Base-by-base conservation (phyloP, 495 filamentous ascomycete species). In the Chaetomium cochliodes region DNA sequence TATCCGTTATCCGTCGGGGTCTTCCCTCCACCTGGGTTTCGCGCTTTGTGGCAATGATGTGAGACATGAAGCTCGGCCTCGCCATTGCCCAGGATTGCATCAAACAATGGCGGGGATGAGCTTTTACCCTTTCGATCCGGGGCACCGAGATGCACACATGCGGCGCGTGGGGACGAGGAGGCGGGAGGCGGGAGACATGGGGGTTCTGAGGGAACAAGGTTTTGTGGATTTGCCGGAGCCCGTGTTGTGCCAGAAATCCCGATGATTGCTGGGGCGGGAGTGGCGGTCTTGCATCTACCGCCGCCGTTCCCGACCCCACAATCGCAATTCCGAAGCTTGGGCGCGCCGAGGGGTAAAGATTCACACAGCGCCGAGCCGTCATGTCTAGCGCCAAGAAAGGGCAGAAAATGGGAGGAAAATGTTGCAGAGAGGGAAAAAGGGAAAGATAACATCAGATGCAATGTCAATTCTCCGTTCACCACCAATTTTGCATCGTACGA, bases 301-400 rank as follows among this genome's bases (percentile, higher is more conserved):
- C 47, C 23, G 56, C 63, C 26, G 56, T 54, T 59, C 5, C 63
- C 63, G 63, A 65, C 63, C 63, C 63, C 63, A 65, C 63, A 15
- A n/a, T 44, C 18, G 47, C 55, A 59, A 33, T 65, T 28, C 56
- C 62, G 60, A 63, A 49, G 57, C 0, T n/a, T 18, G 23, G 44
- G 15, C 23, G 49, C 23, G 56, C 56, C 47, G 39, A 60, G 63
- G 63, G 63, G 62, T 50, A 63, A 63, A 58, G 42, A 42, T 51
- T 58, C 53, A 58, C 33, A 30, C 52, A 44, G 60, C 60, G 13
- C 15, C 23, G 28, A 46, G 39, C 16, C 16, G 16, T 30, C 6
- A 7, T 20, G 42, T 44, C 6, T 0, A 15, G 23, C 15, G 57
- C 57, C 41, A 59, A 59, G 42, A 60, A 12, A 30, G 33, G 33